Percentiles rank a stretch among this genome's conserved stretches.
Evolutionary conservation across 352 stramenopile genomes (phyloP).

Genomic region (Phytophthora pluvialis): DNA sequence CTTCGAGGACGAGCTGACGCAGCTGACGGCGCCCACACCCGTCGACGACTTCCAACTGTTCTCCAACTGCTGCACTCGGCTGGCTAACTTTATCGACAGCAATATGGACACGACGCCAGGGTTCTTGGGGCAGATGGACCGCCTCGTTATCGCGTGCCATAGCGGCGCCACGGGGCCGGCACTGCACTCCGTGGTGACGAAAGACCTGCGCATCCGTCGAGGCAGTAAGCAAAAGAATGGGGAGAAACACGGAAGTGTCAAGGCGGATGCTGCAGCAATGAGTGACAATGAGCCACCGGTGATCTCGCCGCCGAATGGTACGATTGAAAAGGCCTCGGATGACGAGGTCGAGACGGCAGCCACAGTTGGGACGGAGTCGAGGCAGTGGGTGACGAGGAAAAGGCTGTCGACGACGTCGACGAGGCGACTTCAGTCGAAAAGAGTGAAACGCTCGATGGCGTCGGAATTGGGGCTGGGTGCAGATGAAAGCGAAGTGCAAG

Average conservation of each 20-base stretch:
- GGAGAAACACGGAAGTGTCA: not conserved
- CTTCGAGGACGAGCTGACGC: constrained; percentile 33
- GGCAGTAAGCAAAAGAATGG: not conserved
- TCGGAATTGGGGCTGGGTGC: not conserved
- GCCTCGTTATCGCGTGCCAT: constrained; percentile 68
- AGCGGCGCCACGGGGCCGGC: constrained; percentile 45
- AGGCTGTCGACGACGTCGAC: constrained; percentile 20
- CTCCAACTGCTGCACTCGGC: constrained; percentile 49
- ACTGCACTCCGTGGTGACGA: constrained; percentile 49
- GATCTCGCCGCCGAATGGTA: constrained; percentile 10
- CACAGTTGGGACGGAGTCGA: constrained; percentile 5
- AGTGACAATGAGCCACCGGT: not conserved
- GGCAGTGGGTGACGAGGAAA: constrained; percentile 33
- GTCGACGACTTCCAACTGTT: constrained; percentile 52
- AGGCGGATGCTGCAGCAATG: not conserved
- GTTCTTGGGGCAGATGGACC: constrained; percentile 73
- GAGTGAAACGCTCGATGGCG: constrained; percentile 9
- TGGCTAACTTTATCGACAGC: constrained; percentile 51
- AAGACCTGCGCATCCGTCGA: constrained; percentile 49
- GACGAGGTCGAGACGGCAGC: not conserved
- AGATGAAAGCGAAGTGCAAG: constrained; percentile 13
- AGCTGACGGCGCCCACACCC: not conserved
- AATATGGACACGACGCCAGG: constrained; percentile 69
- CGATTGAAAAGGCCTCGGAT: constrained; percentile 2
- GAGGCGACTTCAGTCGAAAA: constrained; percentile 5